Base-by-base conservation (phyloP, 2,329 filamentous ascomycete genomes). In the Ophiognomonia clavigignenti-juglandacearum region DNA sequence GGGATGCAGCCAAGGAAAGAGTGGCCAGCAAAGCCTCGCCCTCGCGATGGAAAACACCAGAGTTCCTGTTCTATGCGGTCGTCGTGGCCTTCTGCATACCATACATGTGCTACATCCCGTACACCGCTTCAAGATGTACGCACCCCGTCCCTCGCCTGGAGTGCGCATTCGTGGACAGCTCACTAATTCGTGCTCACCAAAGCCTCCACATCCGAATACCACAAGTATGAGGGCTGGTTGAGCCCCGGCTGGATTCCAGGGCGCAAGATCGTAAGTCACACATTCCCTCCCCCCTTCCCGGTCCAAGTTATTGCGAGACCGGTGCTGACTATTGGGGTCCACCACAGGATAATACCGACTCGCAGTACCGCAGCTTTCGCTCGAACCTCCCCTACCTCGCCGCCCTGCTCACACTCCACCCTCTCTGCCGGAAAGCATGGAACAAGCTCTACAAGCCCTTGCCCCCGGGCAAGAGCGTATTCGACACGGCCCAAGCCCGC, bases 231-330 rank as follows among this genome's bases (percentile, higher is more conserved):
- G 52, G 71, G 73, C 50, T 72, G 84, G 32, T 77, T 98, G 14
- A 83, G 82, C 2, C 75, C 82, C 8, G 95, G 93, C 56, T 98
- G 93, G 93, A 86, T 98, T 48, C 86, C 86, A 7, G 92, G 92
- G 22, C 86, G 92, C 50, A 88, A 88, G 75, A 88, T 97, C 53
- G 86, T 89, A 74, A 59, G 80, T 64, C 57, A 31, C 26, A 39
- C 4, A 19, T 31, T 27, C 23, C 9, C 31, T 18, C 42, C 32
- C 29, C 23, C 9, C 31, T 18, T 43, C 50, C n/a, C 24, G 10
- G 2, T 31, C 4, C 26, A 16, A 9, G 18, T 16, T 10, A 19
- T n/a, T n/a, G 43, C 38, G 34, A 14, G 9, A 29, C 13, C n/a
- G 22, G 3, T 11, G n/a, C 27, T 26, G 8, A 39, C 14, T 46